These are phyloP conservation scores for Sporothrix brunneoviolacea DNA, from an alignment of 2,329 filamentous ascomycete genomes.

Conservation along the genomic window DNA sequence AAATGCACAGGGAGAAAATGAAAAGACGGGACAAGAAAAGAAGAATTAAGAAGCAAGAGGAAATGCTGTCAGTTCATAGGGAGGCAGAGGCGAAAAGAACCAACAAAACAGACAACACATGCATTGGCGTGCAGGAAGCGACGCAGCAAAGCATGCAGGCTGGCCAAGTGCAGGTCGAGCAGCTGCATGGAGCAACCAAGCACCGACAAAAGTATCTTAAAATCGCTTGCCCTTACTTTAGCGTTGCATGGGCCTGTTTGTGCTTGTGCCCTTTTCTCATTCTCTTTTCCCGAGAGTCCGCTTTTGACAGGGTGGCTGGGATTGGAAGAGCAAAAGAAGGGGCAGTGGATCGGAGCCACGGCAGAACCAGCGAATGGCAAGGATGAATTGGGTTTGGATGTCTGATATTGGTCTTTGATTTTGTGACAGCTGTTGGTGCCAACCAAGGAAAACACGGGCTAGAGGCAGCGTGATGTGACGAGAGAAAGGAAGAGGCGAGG, in stretches of 20 bases:
- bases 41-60: neutral
- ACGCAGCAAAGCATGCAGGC: conserved; percentile 1
- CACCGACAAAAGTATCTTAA: no score
- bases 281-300: neutral
- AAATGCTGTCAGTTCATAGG: neutral
- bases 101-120: neutral
- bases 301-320: neutral
- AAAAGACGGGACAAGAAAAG: no score
- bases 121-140: conserved; percentile 2
- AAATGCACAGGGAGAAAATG: no score
- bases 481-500: neutral
- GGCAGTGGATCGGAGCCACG: neutral
- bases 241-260: neutral
- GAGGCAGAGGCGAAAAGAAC: neutral
- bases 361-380: conserved; percentile 4
- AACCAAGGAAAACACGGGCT: neutral
- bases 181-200: neutral
- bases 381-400: neutral
- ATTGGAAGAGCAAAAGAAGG: neutral
- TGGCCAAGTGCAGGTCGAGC: neutral
- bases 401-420: neutral
- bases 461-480: neutral
- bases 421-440: conserved; percentile 4
- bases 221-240: neutral
- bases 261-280: neutral